Percentiles rank a stretch among this genome's conserved stretches.
Conservation (phyloP, 768 basidiomycete genomes). For the Kwoniella sp. region DNA sequence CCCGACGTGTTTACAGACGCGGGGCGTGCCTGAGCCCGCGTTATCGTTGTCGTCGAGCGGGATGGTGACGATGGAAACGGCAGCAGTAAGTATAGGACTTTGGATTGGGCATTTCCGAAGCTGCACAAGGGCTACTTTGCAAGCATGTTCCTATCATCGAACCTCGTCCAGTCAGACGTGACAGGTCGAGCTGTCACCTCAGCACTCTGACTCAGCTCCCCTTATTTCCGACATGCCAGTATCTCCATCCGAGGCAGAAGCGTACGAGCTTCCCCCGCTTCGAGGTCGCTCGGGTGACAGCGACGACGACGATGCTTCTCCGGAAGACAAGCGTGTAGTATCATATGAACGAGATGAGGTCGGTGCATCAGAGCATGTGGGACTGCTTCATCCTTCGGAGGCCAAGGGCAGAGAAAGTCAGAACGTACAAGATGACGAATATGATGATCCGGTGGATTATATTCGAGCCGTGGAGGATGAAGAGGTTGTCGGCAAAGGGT, state of each 20-base stretch:
- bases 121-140: too few relatives aligned
- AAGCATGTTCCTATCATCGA: too few relatives aligned
- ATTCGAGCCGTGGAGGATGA: constrained; percentile 22
- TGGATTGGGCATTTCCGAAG: too few relatives aligned
- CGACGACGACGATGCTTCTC: too few relatives aligned
- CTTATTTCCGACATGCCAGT: constrained; percentile 13
- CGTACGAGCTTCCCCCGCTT: constrained; percentile 41
- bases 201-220: too few relatives aligned
- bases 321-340: constrained; percentile 1
- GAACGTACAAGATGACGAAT: constrained; percentile 15
- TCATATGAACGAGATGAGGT: constrained; percentile 7
- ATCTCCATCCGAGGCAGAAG: constrained; percentile 42
- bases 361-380: constrained; percentile 17
- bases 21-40: too few relatives aligned
- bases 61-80: too few relatives aligned
- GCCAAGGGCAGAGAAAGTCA: constrained; percentile 1
- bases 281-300: constrained; percentile 1
- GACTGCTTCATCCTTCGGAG: constrained; percentile 9
- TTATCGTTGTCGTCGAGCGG: too few relatives aligned
- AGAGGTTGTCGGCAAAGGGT: constrained; percentile 40
- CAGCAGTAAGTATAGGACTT: too few relatives aligned
- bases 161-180: too few relatives aligned
- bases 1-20: too few relatives aligned
- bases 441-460: constrained; percentile 5
- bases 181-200: too few relatives aligned